A percentile compares a stretch with the other conserved stretches of the same genome.
These are phyloP conservation scores for Antitrichia curtipendula DNA, from an alignment of 225 moss, liverwort and hornwort genomes.

Conservation along the genomic window DNA sequence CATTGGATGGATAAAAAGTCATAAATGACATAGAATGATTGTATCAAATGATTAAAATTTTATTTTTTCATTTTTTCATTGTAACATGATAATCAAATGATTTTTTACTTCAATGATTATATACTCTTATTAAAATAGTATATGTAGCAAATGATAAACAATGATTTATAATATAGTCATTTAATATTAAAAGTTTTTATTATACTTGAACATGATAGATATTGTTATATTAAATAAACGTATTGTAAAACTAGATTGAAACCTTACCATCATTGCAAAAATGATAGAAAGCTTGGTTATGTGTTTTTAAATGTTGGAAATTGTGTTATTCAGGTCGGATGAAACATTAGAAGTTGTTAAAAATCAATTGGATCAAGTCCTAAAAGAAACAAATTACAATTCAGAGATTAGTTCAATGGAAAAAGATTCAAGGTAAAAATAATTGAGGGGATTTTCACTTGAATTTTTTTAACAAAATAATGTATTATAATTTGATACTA, in stretches of 20 bases:
- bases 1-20: not conserved
- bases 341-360: not conserved
- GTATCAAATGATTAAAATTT: not conserved
- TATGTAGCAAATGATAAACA: not conserved
- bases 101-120: fast-evolving
- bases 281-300: fast-evolving
- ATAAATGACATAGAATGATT: not conserved
- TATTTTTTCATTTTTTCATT: not conserved
- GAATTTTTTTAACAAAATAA: too few relatives aligned
- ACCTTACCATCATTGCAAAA: not conserved
- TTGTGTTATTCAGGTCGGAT: not conserved
- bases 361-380: not conserved
- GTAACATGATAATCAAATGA: too few relatives aligned
- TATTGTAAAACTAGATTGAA: too few relatives aligned
- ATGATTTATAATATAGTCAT: too few relatives aligned
- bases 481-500: too few relatives aligned
- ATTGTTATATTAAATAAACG: too few relatives aligned
- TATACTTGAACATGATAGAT: not conserved
- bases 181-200: not conserved
- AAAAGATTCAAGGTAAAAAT: not conserved
- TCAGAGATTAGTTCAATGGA: not conserved
- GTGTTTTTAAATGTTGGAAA: not conserved
- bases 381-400: not conserved
- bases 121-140: not conserved
- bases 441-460: fast-evolving